Evolutionary conservation across 164 flowering plant species (phyloP).

Genomic region (Magnolia officinalis): DNA sequence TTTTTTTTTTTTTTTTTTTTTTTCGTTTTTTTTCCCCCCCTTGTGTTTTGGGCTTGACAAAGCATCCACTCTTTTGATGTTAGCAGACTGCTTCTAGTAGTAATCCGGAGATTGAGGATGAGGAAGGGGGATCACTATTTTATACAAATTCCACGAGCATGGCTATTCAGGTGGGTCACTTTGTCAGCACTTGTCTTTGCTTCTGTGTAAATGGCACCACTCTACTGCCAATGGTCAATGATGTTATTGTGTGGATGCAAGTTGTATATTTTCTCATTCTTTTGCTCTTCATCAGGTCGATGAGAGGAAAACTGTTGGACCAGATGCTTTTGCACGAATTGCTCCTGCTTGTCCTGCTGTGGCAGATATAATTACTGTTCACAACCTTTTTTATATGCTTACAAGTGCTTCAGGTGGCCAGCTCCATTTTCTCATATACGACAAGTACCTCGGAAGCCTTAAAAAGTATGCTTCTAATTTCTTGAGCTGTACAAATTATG

Average conservation of each 20-base stretch:
- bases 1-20: too few relatives aligned
- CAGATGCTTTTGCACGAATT: slow-evolving; percentile 81
- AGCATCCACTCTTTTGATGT: slow-evolving; percentile 9
- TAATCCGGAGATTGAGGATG: slow-evolving; percentile 47
- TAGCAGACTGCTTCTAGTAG: slow-evolving; percentile 40
- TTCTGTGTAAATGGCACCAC: not conserved
- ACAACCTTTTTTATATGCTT: slow-evolving; percentile 79
- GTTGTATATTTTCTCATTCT: not conserved
- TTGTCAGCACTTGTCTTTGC: not conserved
- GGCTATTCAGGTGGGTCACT: slow-evolving; percentile 71
- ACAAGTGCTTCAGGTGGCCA: slow-evolving; percentile 58
- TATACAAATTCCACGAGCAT: slow-evolving; percentile 62
- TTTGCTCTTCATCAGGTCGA: slow-evolving; percentile 52
- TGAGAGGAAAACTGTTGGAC: slow-evolving; percentile 74
- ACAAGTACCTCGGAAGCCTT: slow-evolving; percentile 79
- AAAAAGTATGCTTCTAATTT: slow-evolving; percentile 54
- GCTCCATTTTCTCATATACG: slow-evolving; percentile 76
- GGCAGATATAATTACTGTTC: slow-evolving; percentile 69
- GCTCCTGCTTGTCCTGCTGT: slow-evolving; percentile 70
- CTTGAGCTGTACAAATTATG: slow-evolving; percentile 7
- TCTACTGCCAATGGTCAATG: not conserved
- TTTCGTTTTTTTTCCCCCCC: too few relatives aligned
- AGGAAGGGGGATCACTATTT: slow-evolving; percentile 76
- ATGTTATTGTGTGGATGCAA: not conserved
- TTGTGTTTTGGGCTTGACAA: slow-evolving; percentile 6